phyloP scores from a whole-genome alignment of 768 basidiomycete genomes.

The Fomitopsis pulvina region DNA sequence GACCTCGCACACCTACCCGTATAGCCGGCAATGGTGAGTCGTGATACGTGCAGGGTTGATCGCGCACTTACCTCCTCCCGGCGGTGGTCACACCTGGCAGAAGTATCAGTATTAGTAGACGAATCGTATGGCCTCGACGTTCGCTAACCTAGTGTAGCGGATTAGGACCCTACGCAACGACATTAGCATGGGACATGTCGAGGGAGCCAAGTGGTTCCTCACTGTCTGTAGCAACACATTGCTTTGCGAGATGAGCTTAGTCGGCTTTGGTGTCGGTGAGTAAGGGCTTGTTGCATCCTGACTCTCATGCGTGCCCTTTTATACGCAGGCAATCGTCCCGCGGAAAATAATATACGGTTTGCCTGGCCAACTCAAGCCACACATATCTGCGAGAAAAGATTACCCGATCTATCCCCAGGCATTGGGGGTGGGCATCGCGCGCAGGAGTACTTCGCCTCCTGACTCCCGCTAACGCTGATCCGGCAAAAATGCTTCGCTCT shows the following conservation, averaged over 20 bases:
- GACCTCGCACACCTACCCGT: too few relatives aligned
- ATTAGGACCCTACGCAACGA: constrained; percentile 34
- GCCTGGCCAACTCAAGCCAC: not conserved
- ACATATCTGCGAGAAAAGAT: not conserved
- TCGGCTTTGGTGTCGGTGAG: not conserved
- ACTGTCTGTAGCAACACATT: constrained; percentile 56
- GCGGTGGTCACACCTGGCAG: not conserved
- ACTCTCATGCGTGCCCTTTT: not conserved
- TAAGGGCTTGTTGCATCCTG: not conserved
- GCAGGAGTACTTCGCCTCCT: not conserved
- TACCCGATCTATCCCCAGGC: not conserved
- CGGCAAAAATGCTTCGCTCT: not conserved
- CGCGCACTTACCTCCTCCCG: constrained; percentile 26
- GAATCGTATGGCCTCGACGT: too few relatives aligned
- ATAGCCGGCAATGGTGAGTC: too few relatives aligned
- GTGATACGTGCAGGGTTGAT: not conserved
- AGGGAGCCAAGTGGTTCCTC: constrained; percentile 19
- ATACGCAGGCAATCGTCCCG: not conserved
- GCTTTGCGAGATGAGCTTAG: not conserved
- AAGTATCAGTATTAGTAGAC: not conserved
- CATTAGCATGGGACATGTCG: not conserved
- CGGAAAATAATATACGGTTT: not conserved
- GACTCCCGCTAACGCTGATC: not conserved
- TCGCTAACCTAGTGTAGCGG: constrained; percentile 29
- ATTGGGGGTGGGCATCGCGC: not conserved